A percentile compares a stretch with the other conserved stretches of the same genome.
Evolutionary conservation across 176 grass and related monocot genomes (phyloP).

Genomic region (Themeda triandra): DNA sequence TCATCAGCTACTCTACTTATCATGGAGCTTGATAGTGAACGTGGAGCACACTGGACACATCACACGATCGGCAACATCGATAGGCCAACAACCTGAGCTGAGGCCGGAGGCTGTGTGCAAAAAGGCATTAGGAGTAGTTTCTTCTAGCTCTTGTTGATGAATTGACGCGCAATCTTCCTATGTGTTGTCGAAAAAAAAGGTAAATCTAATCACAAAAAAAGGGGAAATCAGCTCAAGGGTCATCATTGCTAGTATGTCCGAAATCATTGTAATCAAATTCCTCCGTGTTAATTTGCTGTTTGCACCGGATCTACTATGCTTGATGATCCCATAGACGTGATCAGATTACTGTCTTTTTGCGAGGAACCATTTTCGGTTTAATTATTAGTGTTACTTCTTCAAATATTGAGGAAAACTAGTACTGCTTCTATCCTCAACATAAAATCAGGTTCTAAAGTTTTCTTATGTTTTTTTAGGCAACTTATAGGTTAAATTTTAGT

Average conservation of each 20-base stretch:
- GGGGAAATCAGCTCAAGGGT: neutral
- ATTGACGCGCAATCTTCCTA: neutral
- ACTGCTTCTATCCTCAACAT: no score
- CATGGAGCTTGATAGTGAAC: slow-evolving; percentile 29
- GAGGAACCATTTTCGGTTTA: neutral
- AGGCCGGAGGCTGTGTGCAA: neutral
- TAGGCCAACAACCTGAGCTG: neutral
- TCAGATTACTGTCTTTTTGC: no score
- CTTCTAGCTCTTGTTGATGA: neutral
- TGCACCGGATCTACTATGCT: neutral
- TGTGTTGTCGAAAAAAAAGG: neutral
- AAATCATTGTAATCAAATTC: neutral
- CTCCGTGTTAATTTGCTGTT: neutral
- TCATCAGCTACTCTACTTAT: slow-evolving; percentile 12
- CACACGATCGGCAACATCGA: neutral
- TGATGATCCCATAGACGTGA: neutral
- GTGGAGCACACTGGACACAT: slow-evolving; percentile 15
- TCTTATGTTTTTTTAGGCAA: neutral
- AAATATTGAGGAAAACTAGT: neutral
- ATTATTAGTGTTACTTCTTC: neutral
- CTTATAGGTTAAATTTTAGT: no score
- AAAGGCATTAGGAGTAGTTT: neutral
- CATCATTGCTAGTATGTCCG: neutral
- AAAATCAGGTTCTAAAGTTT: neutral
- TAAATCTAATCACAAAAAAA: neutral